Evolutionary conservation across 768 basidiomycete genomes (phyloP), one percentile per base, ranked within the genome.

Genomic region (Tubosaeta sp.): DNA sequence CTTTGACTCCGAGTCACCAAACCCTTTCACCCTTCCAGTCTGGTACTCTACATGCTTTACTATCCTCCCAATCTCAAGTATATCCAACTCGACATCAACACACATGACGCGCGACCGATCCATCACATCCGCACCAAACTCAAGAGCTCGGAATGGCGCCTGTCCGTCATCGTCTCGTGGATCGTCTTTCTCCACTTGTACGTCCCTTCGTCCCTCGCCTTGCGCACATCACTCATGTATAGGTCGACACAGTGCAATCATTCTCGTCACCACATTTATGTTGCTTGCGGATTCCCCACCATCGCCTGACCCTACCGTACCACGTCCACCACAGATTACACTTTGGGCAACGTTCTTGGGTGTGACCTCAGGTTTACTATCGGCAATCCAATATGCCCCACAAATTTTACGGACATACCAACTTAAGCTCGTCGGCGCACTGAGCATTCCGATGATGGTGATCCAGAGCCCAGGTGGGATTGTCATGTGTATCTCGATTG

Each of bases 371-470:
- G 86, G 91, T 3, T 34, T 84, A 1, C 79, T 97, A 6, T 88
- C 93, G 1, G 81, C 82, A 5, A 71, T 88, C 6, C 95, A 99
- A 68, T 99, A 97, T 55, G 78, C 84, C 0, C 95, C 95, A 0
- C 95, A 97, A 67, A 74, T 99, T 25, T 58, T 80, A 12, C 83
- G 86, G 54, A 98, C 95, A 1, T 97, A 86, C 60, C 73, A 72
- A 5, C 69, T 79, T 29, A 87, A 84, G 62, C 79, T 95, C 12
- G 94, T 98, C 9, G 95, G 95, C 3, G 92, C 93, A 0, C 74
- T 98, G 14, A 94, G 91, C 63, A 89, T 99, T 51, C 87, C 88
- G 1, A 97, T 92, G 84, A 97, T 99, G 95, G 72, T 82, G 44
- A 90, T 99, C 14, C 95, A 98, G 70, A 91, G 83, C 12, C 94